Base-by-base conservation (phyloP, 2,329 filamentous ascomycete genomes). In the Talaromyces sp. region DNA sequence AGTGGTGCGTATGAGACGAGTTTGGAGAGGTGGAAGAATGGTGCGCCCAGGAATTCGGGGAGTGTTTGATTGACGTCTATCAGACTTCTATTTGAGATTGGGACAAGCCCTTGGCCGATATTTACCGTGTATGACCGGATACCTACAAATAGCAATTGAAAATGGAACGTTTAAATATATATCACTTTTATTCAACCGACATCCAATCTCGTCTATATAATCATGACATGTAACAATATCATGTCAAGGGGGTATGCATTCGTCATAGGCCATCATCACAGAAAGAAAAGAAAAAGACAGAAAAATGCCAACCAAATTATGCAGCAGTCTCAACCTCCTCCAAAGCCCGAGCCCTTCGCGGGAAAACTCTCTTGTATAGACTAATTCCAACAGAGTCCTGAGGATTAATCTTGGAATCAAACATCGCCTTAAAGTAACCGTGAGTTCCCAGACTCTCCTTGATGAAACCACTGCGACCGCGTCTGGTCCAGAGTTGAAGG, bases 401-500 rank as follows among this genome's bases (percentile, higher is more conserved):
- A 1, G 95, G 93, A 78, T 97, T 98, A 77, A 99, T 94, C 76
- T 91, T 91, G 13, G 89, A 92, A 77, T 99, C 96, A 81, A 99
- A 99, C 1, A 91, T 97, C 13, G 95, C 95, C 84, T 99, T 99
- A 86, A 98, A 98, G 82, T 99, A 99, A n/a, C 95, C 95, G 78
- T 99, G 95, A 40, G 95, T 99, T 72, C 95, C 95, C 59, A 99
- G 81, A 65, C 90, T 86, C 82, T 99, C 95, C 83, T 97, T 97
- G 82, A 99, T 88, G 77, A 89, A 97, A 8, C 95, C 95, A 70
- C 88, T 91, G 68, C 95, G 85, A 6, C 95, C 95, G 34, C 94
- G 83, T 81, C 88, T 91, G 5, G 95, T 99, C 93, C 94, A 99
- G 69, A 99, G 80, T 67, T 95, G 94, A 75, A 99, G 78, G 0